A percentile compares a stretch with the other conserved stretches of the same genome.
Conservation (phyloP, 2,329 filamentous ascomycete genomes). For the Myrmaecium sp. region DNA sequence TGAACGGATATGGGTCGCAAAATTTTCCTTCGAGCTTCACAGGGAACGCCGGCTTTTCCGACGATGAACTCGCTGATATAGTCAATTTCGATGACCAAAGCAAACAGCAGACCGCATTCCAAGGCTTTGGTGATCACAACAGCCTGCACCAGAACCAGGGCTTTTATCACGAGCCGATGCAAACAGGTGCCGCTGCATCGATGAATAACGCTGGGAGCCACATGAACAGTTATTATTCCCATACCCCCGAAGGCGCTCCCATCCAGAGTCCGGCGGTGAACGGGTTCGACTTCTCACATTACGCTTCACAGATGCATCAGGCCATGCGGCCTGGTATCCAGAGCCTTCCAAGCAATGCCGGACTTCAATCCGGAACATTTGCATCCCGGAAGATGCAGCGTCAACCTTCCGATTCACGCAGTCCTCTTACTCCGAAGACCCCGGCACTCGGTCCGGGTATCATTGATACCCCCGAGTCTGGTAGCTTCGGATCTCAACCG, state of each 20-base stretch:
- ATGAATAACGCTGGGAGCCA: conserved; percentile 36
- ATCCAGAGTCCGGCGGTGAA: conserved; percentile 81
- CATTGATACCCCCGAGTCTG: conserved; percentile 53
- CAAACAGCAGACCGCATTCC: conserved; percentile 16
- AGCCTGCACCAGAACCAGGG: conserved; percentile 40
- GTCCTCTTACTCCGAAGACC: conserved; percentile 78
- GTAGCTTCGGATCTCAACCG: conserved; percentile 58
- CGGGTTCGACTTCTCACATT: conserved; percentile 59
- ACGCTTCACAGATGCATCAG: conserved; percentile 46
- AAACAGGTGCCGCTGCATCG: conserved; percentile 28
- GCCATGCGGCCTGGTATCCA: too few relatives aligned
- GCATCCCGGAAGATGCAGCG: conserved; percentile 44
- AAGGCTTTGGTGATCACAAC: conserved; percentile 40
- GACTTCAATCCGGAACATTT: conserved; percentile 5
- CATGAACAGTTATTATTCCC: conserved; percentile 63
- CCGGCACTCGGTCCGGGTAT: conserved; percentile 56
- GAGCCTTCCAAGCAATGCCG: conserved; percentile 14
- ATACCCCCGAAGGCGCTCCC: conserved; percentile 78
- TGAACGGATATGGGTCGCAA: conserved; percentile 38
- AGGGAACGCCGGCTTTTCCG: conserved; percentile 62
- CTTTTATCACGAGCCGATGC: conserved; percentile 21
- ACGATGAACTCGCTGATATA: conserved; percentile 77
- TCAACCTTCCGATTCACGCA: conserved; percentile 50
- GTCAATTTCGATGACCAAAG: conserved; percentile 31
- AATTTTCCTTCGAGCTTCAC: conserved; percentile 57